Evolutionary conservation across 441 rosid genomes (phyloP).

Genomic region (Brassica hybrid): DNA sequence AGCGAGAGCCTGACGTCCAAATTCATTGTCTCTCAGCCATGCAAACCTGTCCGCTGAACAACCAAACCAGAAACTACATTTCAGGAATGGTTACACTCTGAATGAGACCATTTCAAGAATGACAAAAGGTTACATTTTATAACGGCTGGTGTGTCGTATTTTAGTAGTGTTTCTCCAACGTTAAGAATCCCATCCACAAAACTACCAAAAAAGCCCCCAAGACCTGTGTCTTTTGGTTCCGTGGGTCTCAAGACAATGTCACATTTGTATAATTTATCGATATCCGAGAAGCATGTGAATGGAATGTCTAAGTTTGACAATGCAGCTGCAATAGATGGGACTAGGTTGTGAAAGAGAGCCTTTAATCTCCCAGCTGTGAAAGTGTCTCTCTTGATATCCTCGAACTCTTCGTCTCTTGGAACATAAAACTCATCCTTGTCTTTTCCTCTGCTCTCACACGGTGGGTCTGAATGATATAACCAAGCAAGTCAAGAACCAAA

Average conservation of each 20-base stretch:
- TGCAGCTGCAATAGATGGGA: conserved; percentile 80
- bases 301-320: conserved; percentile 81
- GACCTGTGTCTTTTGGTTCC: conserved; percentile 40
- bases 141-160: conserved; percentile 79
- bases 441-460: conserved; percentile 74
- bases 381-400: conserved; percentile 84
- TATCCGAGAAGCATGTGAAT: conserved; percentile 89
- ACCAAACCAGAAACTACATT: conserved; percentile 1
- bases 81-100: not conserved
- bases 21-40: conserved; percentile 91
- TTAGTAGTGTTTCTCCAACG: conserved; percentile 63
- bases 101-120: conserved; percentile 7
- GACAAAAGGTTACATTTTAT: conserved; percentile 58
- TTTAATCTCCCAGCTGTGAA: conserved; percentile 87
- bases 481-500: conserved; percentile 26
- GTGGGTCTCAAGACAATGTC: conserved; percentile 67
- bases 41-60: conserved; percentile 85
- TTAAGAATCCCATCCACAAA: conserved; percentile 47
- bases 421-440: conserved; percentile 88
- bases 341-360: conserved; percentile 90
- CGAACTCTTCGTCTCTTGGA: conserved; percentile 90
- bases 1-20: conserved; percentile 85
- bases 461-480: conserved; percentile 53
- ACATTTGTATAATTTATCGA: conserved; percentile 68
- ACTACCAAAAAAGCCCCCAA: conserved; percentile 32